Evolutionary conservation across 2,329 filamentous ascomycete genomes (phyloP).

Genomic region (Aureobasidium mangrovei): DNA sequence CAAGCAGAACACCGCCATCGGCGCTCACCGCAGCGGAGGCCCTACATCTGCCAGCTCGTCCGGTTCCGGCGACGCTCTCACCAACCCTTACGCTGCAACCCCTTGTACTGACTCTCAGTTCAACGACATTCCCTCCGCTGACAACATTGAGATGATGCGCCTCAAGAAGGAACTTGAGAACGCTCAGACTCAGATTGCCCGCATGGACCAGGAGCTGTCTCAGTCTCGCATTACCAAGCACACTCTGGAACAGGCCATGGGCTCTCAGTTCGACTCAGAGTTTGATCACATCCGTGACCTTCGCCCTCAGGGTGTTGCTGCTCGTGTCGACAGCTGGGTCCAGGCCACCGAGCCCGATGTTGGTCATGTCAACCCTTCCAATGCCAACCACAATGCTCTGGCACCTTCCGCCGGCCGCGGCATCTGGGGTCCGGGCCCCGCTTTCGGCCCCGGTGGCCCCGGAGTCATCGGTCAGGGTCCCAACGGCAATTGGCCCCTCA

Average conservation of each 20-base stretch:
- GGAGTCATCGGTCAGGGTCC: slow-evolving; percentile 14
- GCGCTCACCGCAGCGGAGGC: slow-evolving; percentile 22
- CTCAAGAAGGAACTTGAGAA: slow-evolving; percentile 64
- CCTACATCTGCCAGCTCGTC: slow-evolving; percentile 19
- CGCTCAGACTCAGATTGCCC: slow-evolving; percentile 60
- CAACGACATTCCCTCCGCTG: slow-evolving; percentile 23
- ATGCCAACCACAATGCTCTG: not conserved
- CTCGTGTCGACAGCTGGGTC: slow-evolving; percentile 12
- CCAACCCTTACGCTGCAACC: slow-evolving; percentile 25
- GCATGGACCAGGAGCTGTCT: slow-evolving; percentile 61
- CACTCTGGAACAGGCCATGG: slow-evolving; percentile 48
- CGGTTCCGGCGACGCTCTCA: slow-evolving; percentile 23
- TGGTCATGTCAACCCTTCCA: not conserved
- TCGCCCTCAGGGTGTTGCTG: slow-evolving; percentile 5
- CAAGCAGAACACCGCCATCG: slow-evolving; percentile 50
- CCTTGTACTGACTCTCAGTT: slow-evolving; percentile 19
- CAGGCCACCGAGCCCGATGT: slow-evolving; percentile 1
- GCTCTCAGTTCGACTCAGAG: slow-evolving; percentile 35
- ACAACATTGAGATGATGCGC: slow-evolving; percentile 54
- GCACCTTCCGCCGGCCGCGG: slow-evolving; percentile 6
- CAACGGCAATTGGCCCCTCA: slow-evolving; percentile 3
- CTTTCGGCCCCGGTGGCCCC: slow-evolving; percentile 6
- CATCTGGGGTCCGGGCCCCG: slow-evolving; percentile 6
- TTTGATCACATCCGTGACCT: slow-evolving; percentile 28
- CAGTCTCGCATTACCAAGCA: slow-evolving; percentile 54